These are phyloP conservation scores for Colletotrichum cereale DNA, from an alignment of 2,329 filamentous ascomycete genomes.

Conservation along the genomic window DNA sequence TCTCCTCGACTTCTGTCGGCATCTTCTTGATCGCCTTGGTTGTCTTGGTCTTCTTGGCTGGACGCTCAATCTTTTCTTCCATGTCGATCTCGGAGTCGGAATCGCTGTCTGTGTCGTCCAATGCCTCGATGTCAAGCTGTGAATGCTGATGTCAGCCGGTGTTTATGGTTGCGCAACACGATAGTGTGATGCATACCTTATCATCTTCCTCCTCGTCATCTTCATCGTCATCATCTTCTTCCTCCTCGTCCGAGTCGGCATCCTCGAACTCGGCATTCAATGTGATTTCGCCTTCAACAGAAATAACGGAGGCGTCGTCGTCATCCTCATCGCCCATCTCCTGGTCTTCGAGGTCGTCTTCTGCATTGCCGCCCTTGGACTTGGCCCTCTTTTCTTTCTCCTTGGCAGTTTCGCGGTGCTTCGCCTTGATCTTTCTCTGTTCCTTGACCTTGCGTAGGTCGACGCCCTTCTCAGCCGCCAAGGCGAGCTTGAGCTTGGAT, in stretches of 20 bases:
- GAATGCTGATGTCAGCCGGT: constrained; percentile 30
- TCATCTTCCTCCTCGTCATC: constrained; percentile 46
- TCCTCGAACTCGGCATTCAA: constrained; percentile 39
- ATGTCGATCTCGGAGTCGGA: constrained; percentile 82
- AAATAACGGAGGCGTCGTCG: constrained; percentile 44
- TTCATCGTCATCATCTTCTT: constrained; percentile 45
- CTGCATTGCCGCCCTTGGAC: constrained; percentile 42
- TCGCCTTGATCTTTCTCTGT: constrained; percentile 61
- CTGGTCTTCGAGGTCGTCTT: constrained; percentile 47
- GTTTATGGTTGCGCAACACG: background rate
- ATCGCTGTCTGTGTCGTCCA: constrained; percentile 71
- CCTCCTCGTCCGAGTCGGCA: constrained; percentile 43
- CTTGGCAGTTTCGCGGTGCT: constrained; percentile 52
- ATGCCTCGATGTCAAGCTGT: constrained; percentile 65
- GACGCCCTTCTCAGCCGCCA: constrained; percentile 66
- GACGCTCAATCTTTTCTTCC: constrained; percentile 76
- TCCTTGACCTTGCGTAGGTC: constrained; percentile 66
- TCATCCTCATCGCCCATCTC: constrained; percentile 46
- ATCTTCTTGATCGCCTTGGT: constrained; percentile 52
- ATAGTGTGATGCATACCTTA: constrained; percentile 37
- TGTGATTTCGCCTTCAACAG: constrained; percentile 48
- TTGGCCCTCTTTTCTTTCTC: constrained; percentile 48
- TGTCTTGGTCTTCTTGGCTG: constrained; percentile 59
- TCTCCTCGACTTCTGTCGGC: constrained; percentile 52
- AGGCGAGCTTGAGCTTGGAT: constrained; percentile 66